These are phyloP conservation scores for Aspergillus sp. DNA, from an alignment of 2,329 filamentous ascomycete species.

Conservation along the genomic window DNA sequence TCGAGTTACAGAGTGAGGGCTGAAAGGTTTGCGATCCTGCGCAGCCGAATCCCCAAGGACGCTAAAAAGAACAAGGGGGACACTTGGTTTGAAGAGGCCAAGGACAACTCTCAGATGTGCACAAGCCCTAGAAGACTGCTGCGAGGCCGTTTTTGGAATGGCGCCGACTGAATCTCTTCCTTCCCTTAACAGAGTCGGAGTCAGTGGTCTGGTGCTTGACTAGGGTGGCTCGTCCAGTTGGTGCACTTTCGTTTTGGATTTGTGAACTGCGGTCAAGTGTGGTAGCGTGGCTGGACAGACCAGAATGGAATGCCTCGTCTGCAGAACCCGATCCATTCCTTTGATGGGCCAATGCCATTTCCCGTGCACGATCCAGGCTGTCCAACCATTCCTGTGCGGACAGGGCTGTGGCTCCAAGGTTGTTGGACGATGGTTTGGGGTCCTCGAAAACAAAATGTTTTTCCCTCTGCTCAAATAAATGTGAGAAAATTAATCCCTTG, in stretches of 20 bases:
- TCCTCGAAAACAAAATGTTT: slow-evolving; percentile 94
- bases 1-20: too few species aligned
- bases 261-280: slow-evolving; percentile 40
- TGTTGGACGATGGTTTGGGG: slow-evolving; percentile 65
- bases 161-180: slow-evolving; percentile 77
- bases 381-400: slow-evolving; percentile 91
- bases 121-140: slow-evolving; percentile 64
- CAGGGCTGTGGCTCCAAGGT: slow-evolving; percentile 59
- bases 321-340: slow-evolving; percentile 61
- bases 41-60: too few species aligned
- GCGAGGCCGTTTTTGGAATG: slow-evolving; percentile 93
- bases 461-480: slow-evolving; percentile 57
- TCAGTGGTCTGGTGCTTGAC: slow-evolving; percentile 43
- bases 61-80: neutral
- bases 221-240: slow-evolving; percentile 42
- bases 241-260: slow-evolving; percentile 28
- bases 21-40: too few species aligned
- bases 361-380: slow-evolving; percentile 76
- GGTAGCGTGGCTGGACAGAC: slow-evolving; percentile 61
- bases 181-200: slow-evolving; percentile 52
- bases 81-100: neutral
- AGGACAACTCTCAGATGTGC: neutral
- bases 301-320: slow-evolving; percentile 63
- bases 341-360: slow-evolving; percentile 73
- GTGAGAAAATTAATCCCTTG: neutral